These are phyloP conservation scores for Sporothrix phasma DNA, from an alignment of 2,329 filamentous ascomycete genomes.

Conservation along the genomic window DNA sequence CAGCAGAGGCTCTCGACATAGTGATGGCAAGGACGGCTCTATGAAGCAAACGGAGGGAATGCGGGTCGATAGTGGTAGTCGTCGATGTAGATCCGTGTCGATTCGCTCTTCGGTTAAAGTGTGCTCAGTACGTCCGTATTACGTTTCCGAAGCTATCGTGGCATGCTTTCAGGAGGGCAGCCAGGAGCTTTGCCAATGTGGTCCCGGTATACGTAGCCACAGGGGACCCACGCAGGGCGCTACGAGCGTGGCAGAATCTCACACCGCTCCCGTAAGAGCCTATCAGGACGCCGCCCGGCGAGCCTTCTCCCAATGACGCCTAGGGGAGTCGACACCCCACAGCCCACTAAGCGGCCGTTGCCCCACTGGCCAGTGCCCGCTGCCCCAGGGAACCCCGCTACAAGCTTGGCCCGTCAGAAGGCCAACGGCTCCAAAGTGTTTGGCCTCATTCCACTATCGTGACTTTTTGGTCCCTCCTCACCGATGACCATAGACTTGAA, in stretches of 20 bases:
- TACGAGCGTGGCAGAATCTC: conserved; percentile 16
- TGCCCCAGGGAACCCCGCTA: conserved; percentile 11
- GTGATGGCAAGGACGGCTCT: conserved; percentile 1
- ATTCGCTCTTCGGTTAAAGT: background rate
- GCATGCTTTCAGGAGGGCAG: too few relatives aligned
- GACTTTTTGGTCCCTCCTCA: background rate
- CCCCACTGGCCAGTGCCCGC: background rate
- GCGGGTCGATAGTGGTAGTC: background rate
- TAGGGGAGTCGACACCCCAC: background rate
- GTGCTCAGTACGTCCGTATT: too few relatives aligned
- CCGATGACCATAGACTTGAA: too few relatives aligned
- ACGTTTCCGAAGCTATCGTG: background rate
- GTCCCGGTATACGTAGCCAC: conserved; percentile 42
- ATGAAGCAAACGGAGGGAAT: background rate
- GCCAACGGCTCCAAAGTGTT: background rate
- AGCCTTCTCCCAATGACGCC: background rate
- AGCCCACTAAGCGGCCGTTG: conserved; percentile 1
- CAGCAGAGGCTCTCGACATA: conserved; percentile 15
- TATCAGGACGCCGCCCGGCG: background rate
- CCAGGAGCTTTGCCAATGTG: too few relatives aligned
- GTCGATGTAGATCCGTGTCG: background rate
- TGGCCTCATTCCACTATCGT: background rate
- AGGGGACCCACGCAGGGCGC: background rate
- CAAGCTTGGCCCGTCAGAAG: background rate
- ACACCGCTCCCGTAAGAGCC: conserved; percentile 15